Percentiles rank a stretch among this genome's conserved stretches.
phyloP scores from a whole-genome alignment of 1,284 basidiomycete genomes.

The Fistulinella staudtii region DNA sequence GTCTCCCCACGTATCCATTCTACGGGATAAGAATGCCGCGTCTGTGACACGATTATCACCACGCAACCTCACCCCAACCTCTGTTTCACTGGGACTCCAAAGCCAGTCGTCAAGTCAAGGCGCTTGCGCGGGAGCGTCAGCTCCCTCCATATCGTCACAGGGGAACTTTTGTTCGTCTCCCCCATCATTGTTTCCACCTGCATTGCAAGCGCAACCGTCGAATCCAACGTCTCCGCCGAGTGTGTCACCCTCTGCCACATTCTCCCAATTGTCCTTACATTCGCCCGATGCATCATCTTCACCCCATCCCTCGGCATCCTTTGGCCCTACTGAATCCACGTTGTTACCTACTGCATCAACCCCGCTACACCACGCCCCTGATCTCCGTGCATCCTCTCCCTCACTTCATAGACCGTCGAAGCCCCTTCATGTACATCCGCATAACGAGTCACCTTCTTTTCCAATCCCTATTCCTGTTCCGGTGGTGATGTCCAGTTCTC shows the following conservation, averaged over 20 bases:
- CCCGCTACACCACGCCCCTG: background rate
- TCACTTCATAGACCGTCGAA: slow-evolving; percentile 22
- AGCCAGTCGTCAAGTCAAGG: slow-evolving; percentile 9
- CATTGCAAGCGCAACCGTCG: background rate
- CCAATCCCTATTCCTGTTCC: slow-evolving; percentile 9
- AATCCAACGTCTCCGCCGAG: slow-evolving; percentile 8
- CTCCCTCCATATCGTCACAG: slow-evolving; percentile 1
- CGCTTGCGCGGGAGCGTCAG: background rate
- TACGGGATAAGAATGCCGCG: slow-evolving; percentile 15
- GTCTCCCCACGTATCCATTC: slow-evolving; percentile 18
- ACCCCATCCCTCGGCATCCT: slow-evolving; percentile 7
- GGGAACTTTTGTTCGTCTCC: slow-evolving; percentile 4
- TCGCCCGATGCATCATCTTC: slow-evolving; percentile 25
- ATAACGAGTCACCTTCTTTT: slow-evolving; percentile 15
- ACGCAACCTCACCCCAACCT: slow-evolving; percentile 1
- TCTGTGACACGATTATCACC: slow-evolving; percentile 11
- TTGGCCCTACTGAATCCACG: slow-evolving; percentile 6
- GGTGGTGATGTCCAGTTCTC: slow-evolving; percentile 4
- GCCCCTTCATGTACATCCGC: slow-evolving; percentile 28
- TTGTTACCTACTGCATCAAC: background rate
- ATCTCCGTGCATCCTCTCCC: slow-evolving; percentile 11
- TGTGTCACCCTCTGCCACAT: slow-evolving; percentile 36
- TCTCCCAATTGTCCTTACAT: slow-evolving; percentile 37
- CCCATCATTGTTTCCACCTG: slow-evolving; percentile 2
- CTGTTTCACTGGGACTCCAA: slow-evolving; percentile 3